A percentile compares a stretch with the other conserved stretches of the same genome.
Evolutionary conservation across 202 grass and related monocot species (phyloP).

Genomic region (Zoysia matrella): DNA sequence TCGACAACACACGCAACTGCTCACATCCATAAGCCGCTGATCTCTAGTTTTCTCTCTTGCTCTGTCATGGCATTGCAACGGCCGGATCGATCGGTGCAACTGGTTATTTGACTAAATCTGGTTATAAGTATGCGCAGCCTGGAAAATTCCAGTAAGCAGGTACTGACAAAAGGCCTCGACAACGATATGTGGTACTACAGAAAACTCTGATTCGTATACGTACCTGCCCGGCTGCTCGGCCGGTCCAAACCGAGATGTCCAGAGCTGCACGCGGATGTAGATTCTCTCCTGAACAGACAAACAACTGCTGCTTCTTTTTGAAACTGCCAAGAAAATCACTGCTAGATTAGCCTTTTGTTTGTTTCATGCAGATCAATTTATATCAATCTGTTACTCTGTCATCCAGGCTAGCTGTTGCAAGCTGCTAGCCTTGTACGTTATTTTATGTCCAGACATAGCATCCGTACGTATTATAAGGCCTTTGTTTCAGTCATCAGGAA

Average conservation of each 20-base stretch:
- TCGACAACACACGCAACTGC: constrained; percentile 9
- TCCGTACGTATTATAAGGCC: no score
- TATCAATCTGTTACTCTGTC: constrained; percentile 7
- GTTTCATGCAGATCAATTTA: not conserved
- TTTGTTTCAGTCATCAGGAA: no score
- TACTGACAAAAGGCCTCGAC: constrained; percentile 31
- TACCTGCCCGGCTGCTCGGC: not conserved
- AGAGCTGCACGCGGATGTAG: constrained; percentile 14
- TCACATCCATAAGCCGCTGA: not conserved
- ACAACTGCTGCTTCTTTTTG: not conserved
- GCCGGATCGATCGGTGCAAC: no score
- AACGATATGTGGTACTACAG: constrained; percentile 6
- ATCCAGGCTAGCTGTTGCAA: not conserved
- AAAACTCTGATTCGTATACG: constrained; percentile 6
- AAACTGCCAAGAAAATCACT: not conserved
- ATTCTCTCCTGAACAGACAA: constrained; percentile 20
- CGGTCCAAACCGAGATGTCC: constrained; percentile 13
- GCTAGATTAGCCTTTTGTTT: constrained; percentile 3
- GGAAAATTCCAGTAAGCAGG: no score
- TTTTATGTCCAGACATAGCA: no score
- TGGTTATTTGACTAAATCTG: no score
- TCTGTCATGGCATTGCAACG: no score
- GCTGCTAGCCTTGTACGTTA: no score
- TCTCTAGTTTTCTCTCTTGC: no score
- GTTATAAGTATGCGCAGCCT: no score